Percentiles rank a stretch among this genome's conserved stretches.
phyloP scores from a whole-genome alignment of 257 asterid species.

The Solanum rostratum region DNA sequence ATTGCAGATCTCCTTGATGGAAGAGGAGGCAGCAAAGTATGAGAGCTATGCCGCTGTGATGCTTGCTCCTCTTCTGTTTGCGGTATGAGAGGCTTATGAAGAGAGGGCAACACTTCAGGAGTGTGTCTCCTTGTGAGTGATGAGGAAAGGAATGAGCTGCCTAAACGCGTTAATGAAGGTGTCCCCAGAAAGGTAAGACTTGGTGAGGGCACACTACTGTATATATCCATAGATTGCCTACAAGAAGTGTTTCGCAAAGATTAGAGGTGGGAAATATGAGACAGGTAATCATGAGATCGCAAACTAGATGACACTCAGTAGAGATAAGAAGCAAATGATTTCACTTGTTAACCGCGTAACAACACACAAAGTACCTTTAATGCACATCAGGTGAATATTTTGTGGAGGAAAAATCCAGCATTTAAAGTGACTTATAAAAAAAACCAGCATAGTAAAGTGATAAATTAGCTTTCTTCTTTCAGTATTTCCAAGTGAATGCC shows the following conservation, averaged over 20 bases:
- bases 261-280: background rate
- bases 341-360: background rate
- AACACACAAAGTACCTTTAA: background rate
- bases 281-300: background rate
- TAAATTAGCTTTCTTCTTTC: background rate
- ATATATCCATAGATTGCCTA: conserved; percentile 92
- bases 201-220: conserved; percentile 85
- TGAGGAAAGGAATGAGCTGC: conserved; percentile 74
- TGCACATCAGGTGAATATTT: background rate
- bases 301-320: background rate
- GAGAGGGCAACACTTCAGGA: conserved; percentile 63
- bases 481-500: background rate
- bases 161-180: conserved; percentile 42
- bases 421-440: too few species aligned
- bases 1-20: conserved; percentile 45
- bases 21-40: conserved; percentile 47
- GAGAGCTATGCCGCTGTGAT: conserved; percentile 48
- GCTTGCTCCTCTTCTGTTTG: conserved; percentile 28
- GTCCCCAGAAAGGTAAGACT: conserved; percentile 69
- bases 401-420: background rate
- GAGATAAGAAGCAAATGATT: background rate
- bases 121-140: conserved; percentile 63
- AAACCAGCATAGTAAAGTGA: too few species aligned
- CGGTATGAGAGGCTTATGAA: conserved; percentile 60
- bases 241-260: conserved; percentile 2